Percentiles rank a stretch among this genome's conserved stretches.
phyloP scores from a whole-genome alignment of 768 basidiomycete species.

The Boletus fagicola region DNA sequence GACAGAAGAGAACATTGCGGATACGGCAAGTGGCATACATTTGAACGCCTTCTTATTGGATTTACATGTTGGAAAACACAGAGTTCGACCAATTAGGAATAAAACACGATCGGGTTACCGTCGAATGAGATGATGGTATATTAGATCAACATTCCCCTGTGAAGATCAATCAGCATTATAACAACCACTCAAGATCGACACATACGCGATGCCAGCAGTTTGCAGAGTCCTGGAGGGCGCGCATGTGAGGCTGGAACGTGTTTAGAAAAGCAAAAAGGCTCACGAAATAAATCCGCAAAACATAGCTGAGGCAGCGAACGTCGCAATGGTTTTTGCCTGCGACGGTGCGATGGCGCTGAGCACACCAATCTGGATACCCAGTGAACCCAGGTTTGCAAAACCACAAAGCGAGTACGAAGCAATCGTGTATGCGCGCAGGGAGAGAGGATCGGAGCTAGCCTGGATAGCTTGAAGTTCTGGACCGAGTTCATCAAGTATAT shows the following conservation, averaged over 20 bases:
- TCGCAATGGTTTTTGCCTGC: conserved; percentile 67
- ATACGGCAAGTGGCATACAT: neutral
- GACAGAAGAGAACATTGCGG: neutral
- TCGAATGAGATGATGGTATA: conserved; percentile 14
- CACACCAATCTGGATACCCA: conserved; percentile 86
- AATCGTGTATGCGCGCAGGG: conserved; percentile 74
- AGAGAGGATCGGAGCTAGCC: conserved; percentile 51
- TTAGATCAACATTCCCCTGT: conserved; percentile 49
- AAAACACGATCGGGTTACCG: neutral
- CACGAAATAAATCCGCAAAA: conserved; percentile 64
- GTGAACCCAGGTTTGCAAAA: conserved; percentile 82
- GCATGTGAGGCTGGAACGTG: neutral
- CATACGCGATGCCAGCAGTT: conserved; percentile 58
- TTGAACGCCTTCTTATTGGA: neutral
- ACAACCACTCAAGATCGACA: conserved; percentile 11
- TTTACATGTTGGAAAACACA: neutral
- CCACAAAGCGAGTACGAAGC: conserved; percentile 88
- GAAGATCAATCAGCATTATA: conserved; percentile 17
- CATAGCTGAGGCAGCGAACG: conserved; percentile 66
- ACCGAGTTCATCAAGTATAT: neutral
- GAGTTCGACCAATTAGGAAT: neutral
- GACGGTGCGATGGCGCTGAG: conserved; percentile 67
- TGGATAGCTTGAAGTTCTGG: conserved; percentile 46
- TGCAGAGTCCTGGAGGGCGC: conserved; percentile 43
- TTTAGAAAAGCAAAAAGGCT: neutral